Conservation (phyloP, 495 filamentous ascomycete species). For the Baudoinia panamericana region DNA sequence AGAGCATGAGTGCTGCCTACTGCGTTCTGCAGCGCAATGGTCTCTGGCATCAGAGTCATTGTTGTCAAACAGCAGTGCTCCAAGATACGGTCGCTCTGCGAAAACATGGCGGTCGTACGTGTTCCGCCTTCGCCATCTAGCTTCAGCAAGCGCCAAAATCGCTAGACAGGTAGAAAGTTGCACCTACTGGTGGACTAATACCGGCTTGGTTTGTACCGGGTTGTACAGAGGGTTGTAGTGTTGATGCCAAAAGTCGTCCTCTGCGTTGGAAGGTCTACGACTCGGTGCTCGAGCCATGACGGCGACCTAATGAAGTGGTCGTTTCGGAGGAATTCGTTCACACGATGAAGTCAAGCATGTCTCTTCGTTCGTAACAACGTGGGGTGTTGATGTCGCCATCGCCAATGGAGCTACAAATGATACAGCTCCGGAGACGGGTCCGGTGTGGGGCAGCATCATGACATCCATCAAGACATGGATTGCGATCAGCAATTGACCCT, state of each 20-base stretch:
- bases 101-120: slow-evolving; percentile 38
- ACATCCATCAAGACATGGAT: no score
- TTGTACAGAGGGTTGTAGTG: slow-evolving; percentile 29
- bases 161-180: not conserved
- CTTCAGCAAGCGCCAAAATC: not conserved
- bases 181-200: slow-evolving; percentile 29
- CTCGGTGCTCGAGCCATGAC: slow-evolving; percentile 6
- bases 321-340: no score
- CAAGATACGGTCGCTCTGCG: slow-evolving; percentile 55
- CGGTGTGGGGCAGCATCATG: no score
- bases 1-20: slow-evolving; percentile 30
- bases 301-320: no score
- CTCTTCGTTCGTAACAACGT: no score
- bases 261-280: slow-evolving; percentile 3
- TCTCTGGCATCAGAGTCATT: slow-evolving; percentile 74
- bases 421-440: no score
- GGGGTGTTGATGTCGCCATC: no score
- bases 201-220: slow-evolving; percentile 20
- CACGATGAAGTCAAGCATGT: no score
- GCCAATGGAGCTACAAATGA: no score
- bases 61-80: slow-evolving; percentile 81
- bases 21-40: slow-evolving; percentile 66
- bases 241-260: slow-evolving; percentile 20
- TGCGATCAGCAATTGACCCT: no score
- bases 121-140: slow-evolving; percentile 21